Percentiles rank a stretch among this genome's conserved stretches.
phyloP scores from a whole-genome alignment of 192 early-diverging fungal genomes.

The Haplosporangium gracile region DNA sequence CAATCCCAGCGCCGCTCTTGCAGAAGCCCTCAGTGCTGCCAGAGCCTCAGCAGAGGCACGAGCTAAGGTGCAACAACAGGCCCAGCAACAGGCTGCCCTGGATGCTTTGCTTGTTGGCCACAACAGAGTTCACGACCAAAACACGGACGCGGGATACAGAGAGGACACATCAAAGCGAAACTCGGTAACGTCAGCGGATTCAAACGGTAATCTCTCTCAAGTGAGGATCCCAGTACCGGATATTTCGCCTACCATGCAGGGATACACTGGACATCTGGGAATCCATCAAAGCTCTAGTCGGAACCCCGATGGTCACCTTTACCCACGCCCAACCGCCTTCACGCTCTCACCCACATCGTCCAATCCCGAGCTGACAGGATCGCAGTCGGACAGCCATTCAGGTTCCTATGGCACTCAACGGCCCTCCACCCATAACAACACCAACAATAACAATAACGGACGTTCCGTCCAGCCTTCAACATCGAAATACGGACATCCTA shows the following conservation, averaged over 20 bases:
- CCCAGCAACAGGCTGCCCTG: neutral
- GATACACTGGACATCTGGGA: neutral
- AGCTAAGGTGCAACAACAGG: slow-evolving; percentile 5
- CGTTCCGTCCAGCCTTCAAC: neutral
- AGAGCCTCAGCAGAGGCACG: slow-evolving; percentile 39
- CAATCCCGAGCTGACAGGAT: slow-evolving; percentile 26
- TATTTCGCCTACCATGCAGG: slow-evolving; percentile 13
- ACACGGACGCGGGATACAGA: neutral
- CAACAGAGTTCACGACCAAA: neutral
- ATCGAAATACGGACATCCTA: neutral
- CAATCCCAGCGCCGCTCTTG: slow-evolving; percentile 49
- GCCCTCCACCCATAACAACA: neutral
- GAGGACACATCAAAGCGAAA: neutral
- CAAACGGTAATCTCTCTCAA: neutral
- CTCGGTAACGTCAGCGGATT: neutral
- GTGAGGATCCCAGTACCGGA: slow-evolving; percentile 23
- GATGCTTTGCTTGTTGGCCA: neutral
- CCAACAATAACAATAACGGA: neutral
- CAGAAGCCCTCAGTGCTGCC: slow-evolving; percentile 46
- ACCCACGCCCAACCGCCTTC: slow-evolving; percentile 10
- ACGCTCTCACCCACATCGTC: slow-evolving; percentile 32
- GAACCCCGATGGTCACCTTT: neutral
- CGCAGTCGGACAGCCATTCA: slow-evolving; percentile 26
- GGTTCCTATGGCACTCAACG: slow-evolving; percentile 16
- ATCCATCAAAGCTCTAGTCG: neutral